Evolutionary conservation across 306 rosid species (phyloP).

Genomic region (Rosa multiflora): DNA sequence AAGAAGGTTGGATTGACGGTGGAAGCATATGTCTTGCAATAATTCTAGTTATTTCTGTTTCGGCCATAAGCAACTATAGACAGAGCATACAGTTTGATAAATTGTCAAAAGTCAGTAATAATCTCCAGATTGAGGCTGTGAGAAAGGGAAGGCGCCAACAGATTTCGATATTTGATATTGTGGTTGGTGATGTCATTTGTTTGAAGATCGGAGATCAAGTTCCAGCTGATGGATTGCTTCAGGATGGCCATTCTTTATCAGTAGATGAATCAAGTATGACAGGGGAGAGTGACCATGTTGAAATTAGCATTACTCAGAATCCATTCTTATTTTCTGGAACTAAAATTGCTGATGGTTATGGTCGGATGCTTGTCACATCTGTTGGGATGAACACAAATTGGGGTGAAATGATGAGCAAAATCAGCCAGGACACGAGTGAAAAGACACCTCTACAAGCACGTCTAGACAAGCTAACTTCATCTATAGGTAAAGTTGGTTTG

Average conservation of each 20-base stretch:
- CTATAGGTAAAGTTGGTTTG: slow-evolving; percentile 43
- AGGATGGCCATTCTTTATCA: slow-evolving; percentile 37
- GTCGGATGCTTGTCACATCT: slow-evolving; percentile 41
- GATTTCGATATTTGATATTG: slow-evolving; percentile 40
- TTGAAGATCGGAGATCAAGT: slow-evolving; percentile 24
- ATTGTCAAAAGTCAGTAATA: slow-evolving; percentile 32
- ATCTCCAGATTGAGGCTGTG: slow-evolving; percentile 37
- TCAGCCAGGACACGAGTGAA: slow-evolving; percentile 24
- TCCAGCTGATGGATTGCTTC: slow-evolving; percentile 48
- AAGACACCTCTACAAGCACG: slow-evolving; percentile 40
- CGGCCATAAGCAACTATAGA: slow-evolving; percentile 32
- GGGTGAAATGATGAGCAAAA: slow-evolving; percentile 51
- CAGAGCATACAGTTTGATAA: slow-evolving; percentile 41
- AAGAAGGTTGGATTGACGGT: slow-evolving; percentile 42
- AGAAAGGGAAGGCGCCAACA: slow-evolving; percentile 30
- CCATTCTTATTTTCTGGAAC: slow-evolving; percentile 50
- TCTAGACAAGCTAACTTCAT: slow-evolving; percentile 36
- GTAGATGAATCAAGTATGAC: slow-evolving; percentile 57
- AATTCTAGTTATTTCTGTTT: slow-evolving; percentile 30
- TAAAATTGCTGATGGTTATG: slow-evolving; percentile 45
- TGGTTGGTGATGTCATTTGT: slow-evolving; percentile 40
- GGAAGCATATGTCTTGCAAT: slow-evolving; percentile 36
- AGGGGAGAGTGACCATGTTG: slow-evolving; percentile 46
- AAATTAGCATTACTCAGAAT: slow-evolving; percentile 7
- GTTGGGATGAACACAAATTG: slow-evolving; percentile 49